Evolutionary conservation across 495 filamentous ascomycete species (phyloP).

Genomic region (Ramalina intermedia): DNA sequence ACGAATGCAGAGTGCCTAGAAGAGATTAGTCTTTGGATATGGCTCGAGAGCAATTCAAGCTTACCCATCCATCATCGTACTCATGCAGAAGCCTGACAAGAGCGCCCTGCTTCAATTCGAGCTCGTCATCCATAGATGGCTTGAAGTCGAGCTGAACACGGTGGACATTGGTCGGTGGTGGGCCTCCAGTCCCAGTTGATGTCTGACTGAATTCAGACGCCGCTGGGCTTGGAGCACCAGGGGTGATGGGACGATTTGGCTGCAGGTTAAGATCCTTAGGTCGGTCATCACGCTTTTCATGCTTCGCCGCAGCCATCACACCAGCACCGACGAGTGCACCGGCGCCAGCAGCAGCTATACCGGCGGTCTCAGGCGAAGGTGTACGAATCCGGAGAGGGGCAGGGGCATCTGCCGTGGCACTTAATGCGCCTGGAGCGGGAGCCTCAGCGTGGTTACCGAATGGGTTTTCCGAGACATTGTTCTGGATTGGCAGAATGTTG

Average conservation of each 20-base stretch:
- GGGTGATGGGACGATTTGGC: slow-evolving; percentile 13
- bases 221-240: slow-evolving; percentile 35
- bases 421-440: slow-evolving; percentile 13
- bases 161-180: slow-evolving; percentile 47
- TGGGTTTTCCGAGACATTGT: slow-evolving; percentile 21
- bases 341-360: slow-evolving; percentile 17
- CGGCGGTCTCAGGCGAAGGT: slow-evolving; percentile 16
- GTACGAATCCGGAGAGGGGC: slow-evolving; percentile 13
- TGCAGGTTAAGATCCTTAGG: slow-evolving; percentile 19
- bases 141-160: slow-evolving; percentile 92
- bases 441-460: slow-evolving; percentile 31
- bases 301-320: slow-evolving; percentile 19
- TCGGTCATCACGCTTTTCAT: slow-evolving; percentile 15
- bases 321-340: slow-evolving; percentile 26
- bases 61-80: slow-evolving; percentile 98
- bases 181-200: slow-evolving; percentile 36
- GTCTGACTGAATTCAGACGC: slow-evolving; percentile 44
- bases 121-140: slow-evolving; percentile 82
- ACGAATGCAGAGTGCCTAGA: slow-evolving; percentile 73
- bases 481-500: slow-evolving; percentile 17
- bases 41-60: slow-evolving; percentile 16
- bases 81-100: slow-evolving; percentile 83
- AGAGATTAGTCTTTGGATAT: slow-evolving; percentile 24
- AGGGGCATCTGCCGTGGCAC: slow-evolving; percentile 6
- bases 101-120: slow-evolving; percentile 63